Evolutionary conservation across 345 rosid species (phyloP), one percentile per base, ranked within the genome.

Genomic region (Euphorbia pulcherrima): DNA sequence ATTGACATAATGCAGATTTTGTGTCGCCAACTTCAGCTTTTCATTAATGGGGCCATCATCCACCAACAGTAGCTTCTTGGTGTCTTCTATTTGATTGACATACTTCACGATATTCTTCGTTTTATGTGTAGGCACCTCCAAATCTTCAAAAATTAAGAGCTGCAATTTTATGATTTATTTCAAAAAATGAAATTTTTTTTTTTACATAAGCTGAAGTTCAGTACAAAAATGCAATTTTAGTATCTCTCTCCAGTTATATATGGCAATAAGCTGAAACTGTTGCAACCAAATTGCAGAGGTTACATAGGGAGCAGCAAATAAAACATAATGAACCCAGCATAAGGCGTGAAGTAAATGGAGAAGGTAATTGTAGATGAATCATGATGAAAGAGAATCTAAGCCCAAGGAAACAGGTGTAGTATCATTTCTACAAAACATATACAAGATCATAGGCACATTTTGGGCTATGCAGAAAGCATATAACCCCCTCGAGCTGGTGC

Each of bases 1-100:
- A 59, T 89, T 89, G 75, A 82, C 91, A 66, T 90, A 90, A 76
- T 90, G 90, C 24, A 89, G 84, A 78, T 94, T 93, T 71, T 94
- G 97, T 1, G 99, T 84, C 23, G 97, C 99, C 72, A 78, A 80
- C 88, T 93, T 89, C 67, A 90, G 85, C 75, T 90, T 94, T 71
- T 89, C 99, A 70, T 84, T 76, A 57, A 94, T 85, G 27, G 83
- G 75, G 52, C 84, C 90, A 8, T 92, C 99, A 74, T 89, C 97
- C 35, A 88, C 92, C 57, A 88, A 51, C 75, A 94, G 87, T 40
- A 87, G 80, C 78, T 91, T 94, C 88, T 89, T 94, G 54, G 88
- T 80, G 66, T 84, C 78, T 70, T 89, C 93, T 95, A 88, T 84
- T 78, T 89, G 83, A 58, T 80, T 78, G 68, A 82, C 79, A 69